Conservation (phyloP, 1,284 basidiomycete species). For the Neolentinus lepideus region DNA sequence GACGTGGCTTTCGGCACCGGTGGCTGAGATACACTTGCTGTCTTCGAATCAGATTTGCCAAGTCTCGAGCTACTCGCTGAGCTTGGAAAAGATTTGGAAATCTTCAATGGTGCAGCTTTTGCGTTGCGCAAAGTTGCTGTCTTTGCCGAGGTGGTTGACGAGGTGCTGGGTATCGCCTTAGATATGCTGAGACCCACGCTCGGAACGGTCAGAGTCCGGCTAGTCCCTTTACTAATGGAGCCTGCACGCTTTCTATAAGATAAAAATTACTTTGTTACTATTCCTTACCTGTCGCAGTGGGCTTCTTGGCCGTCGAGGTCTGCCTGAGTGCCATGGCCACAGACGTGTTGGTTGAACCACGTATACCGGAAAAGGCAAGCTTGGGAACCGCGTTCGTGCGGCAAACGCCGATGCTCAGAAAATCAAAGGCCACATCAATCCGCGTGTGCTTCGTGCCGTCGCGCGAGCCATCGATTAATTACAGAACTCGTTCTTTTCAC, state of each 20-base stretch:
- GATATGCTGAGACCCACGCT: no score
- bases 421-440: slow-evolving; percentile 10
- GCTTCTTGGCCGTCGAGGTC: background rate
- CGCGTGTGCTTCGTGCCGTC: slow-evolving; percentile 15
- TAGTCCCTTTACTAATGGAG: background rate
- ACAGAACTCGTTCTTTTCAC: background rate
- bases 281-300: background rate
- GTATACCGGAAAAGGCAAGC: background rate
- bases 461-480: slow-evolving; percentile 16
- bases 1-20: no score
- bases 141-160: background rate
- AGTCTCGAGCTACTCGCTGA: background rate
- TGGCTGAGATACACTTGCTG: background rate
- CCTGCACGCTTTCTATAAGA: background rate
- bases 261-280: background rate
- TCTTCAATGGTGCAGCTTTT: no score
- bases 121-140: background rate
- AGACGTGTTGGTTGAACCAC: background rate
- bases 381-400: background rate
- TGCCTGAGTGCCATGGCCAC: background rate
- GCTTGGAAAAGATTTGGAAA: no score
- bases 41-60: background rate
- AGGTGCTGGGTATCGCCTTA: no score
- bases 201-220: background rate
- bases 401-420: background rate